phyloP scores from a whole-genome alignment of 176 grass and related monocot genomes.

The Triticum timopheevii region DNA sequence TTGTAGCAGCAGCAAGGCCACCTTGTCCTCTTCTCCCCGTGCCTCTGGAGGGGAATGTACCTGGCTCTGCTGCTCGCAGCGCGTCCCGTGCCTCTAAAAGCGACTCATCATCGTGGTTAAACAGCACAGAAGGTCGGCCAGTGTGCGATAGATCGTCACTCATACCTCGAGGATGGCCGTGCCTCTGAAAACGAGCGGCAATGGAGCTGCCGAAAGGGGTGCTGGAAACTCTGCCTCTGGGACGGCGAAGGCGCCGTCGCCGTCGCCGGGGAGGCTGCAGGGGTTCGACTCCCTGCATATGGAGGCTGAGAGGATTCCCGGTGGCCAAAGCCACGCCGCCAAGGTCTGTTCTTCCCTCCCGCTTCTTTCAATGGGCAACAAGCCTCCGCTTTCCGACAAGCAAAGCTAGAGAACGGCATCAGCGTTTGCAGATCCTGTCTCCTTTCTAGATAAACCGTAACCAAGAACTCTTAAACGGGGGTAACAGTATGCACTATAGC shows the following conservation, averaged over 20 bases:
- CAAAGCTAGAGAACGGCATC: neutral
- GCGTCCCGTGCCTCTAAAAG: conserved; percentile 25
- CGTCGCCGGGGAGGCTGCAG: conserved; percentile 31
- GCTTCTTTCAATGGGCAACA: neutral
- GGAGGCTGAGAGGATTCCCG: conserved; percentile 48
- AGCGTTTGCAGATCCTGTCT: neutral
- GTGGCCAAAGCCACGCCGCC: conserved; percentile 26
- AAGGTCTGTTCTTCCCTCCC: conserved; percentile 37
- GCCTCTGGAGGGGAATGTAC: no score
- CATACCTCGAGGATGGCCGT: conserved; percentile 36
- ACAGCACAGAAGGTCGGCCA: neutral
- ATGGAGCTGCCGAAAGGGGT: conserved; percentile 5
- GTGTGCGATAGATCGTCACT: neutral
- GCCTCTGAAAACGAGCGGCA: conserved; percentile 23
- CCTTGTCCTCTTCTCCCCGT: no score
- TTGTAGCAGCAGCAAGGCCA: no score
- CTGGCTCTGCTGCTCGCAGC: no score
- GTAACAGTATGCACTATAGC: neutral
- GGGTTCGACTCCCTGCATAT: conserved; percentile 56
- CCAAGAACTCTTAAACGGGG: neutral
- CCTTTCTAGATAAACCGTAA: no score
- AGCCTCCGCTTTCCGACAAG: neutral
- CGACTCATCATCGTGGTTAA: no score
- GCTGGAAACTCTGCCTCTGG: conserved; percentile 1
- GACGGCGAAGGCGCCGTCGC: no score